Base-by-base conservation (phyloP, 1,139 yeast genomes). In the Candida neerlandica region DNA sequence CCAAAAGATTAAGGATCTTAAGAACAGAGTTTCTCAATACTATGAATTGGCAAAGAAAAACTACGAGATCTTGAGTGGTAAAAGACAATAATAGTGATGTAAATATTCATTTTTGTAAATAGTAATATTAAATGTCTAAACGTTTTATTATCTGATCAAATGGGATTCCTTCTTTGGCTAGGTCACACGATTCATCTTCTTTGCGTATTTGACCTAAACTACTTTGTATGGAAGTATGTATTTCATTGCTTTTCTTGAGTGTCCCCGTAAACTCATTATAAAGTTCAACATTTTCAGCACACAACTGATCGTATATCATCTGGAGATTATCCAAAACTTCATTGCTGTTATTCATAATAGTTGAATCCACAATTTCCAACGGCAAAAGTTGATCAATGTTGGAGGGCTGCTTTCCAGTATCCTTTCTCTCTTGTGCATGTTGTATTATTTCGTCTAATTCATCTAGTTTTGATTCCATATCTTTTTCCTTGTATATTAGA, bases 381-480 rank as follows among this genome's bases (percentile, higher is more conserved):
- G 79, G 70, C 1, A 65, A 54, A 26, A 73, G 55, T 46, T 61
- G 59, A 51, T 72, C 77, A 7, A 75, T 60, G 27, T 63, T 63
- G 1, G 67, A 57, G 2, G 75, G 73, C 5, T 50, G 50, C 21
- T 55, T 60, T 16, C 54, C 53, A 10, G 56, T 58, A n/a, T 56
- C 43, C 44, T 67, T 64, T 6, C 78, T 56, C 23, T 53, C 41
- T 47, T 69, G 70, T 0, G 95, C 94, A 14, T 72, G 74, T 12
- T 71, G 68, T 19, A 89, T 78, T 23, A 89, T 66, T 41, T 78
- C 83, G 61, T 90, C 97, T 47, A 90, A 68, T 50, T 82, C 84
- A 55, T 84, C 72, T 49, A 90, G 67, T 57, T 84, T 86, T 34
- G 51, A 54, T 51, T 81, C 74, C 1, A 88, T 72, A 26, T 82